A percentile compares a stretch with the other conserved stretches of the same genome.
Conservation (phyloP, 164 flowering plant species). For the Warburgia ugandensis region DNA sequence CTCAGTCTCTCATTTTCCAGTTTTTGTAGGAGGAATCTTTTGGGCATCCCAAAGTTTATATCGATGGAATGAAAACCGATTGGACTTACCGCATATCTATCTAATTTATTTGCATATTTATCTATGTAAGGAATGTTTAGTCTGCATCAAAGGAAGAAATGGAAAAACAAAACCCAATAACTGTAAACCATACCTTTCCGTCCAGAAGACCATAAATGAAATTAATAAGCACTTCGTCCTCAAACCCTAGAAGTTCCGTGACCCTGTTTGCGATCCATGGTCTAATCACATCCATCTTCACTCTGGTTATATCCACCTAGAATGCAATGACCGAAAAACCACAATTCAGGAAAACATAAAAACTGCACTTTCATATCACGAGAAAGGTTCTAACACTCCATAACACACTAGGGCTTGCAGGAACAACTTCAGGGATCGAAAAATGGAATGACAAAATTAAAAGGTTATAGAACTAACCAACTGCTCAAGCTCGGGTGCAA, state of each 20-base stretch:
- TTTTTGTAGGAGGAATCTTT: no score
- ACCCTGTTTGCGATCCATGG: conserved; percentile 92
- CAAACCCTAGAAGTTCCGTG: conserved; percentile 92
- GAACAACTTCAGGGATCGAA: no score
- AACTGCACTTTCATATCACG: neutral
- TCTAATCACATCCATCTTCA: conserved; percentile 81
- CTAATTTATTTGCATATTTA: no score
- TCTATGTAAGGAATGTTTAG: no score
- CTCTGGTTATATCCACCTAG: conserved; percentile 83
- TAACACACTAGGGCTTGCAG: no score
- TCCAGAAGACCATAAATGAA: conserved; percentile 83
- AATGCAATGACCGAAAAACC: neutral
- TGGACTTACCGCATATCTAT: no score
- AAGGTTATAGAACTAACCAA: conserved; percentile 41
- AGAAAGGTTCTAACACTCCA: no score
- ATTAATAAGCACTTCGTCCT: conserved; percentile 91
- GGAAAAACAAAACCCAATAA: neutral
- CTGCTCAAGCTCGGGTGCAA: conserved; percentile 81
- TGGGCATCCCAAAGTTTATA: no score
- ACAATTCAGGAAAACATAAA: neutral
- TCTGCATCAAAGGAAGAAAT: neutral
- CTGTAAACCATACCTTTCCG: conserved; percentile 46
- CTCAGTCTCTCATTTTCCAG: no score
- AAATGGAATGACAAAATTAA: no score
- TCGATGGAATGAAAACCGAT: no score